Evolutionary conservation across 2,329 filamentous ascomycete species (phyloP).

Genomic region (Trichoderma breve): DNA sequence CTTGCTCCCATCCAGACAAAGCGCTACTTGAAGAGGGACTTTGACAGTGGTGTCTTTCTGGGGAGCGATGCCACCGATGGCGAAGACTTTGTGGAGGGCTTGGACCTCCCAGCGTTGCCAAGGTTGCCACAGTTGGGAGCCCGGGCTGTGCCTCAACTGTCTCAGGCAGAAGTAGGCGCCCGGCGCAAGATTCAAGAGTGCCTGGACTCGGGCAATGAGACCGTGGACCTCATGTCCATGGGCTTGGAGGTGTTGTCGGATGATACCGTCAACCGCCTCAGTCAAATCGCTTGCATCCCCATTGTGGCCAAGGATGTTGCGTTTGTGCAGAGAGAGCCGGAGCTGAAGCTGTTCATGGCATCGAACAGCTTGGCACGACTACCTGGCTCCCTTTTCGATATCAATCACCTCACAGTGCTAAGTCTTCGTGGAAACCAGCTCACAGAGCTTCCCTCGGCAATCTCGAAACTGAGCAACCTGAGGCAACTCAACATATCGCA

Average conservation of each 20-base stretch:
- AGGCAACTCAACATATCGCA: conserved; percentile 64
- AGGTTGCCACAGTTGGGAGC: conserved; percentile 41
- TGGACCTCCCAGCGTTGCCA: conserved; percentile 34
- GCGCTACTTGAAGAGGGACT: conserved; percentile 55
- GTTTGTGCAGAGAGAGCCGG: conserved; percentile 58
- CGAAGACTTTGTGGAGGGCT: conserved; percentile 38
- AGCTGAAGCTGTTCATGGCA: conserved; percentile 60
- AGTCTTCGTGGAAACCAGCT: conserved; percentile 65
- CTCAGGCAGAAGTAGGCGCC: conserved; percentile 44
- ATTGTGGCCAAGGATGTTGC: conserved; percentile 54
- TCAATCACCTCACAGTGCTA: conserved; percentile 61
- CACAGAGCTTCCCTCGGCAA: conserved; percentile 57
- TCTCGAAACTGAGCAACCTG: conserved; percentile 58
- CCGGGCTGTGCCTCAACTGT: conserved; percentile 31
- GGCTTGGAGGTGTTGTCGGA: conserved; percentile 54
- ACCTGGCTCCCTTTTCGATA: conserved; percentile 59
- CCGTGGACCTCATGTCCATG: conserved; percentile 60
- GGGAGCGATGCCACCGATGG: conserved; percentile 56
- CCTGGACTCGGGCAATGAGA: conserved; percentile 58
- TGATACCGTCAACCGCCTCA: conserved; percentile 55
- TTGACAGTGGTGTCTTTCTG: conserved; percentile 70
- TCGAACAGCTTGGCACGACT: conserved; percentile 56
- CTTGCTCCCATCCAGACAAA: conserved; percentile 40
- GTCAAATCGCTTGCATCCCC: conserved; percentile 54
- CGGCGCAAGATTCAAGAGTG: conserved; percentile 49